phyloP scores from a whole-genome alignment of 2,329 filamentous ascomycete species.

The Nothopassalora personata region DNA sequence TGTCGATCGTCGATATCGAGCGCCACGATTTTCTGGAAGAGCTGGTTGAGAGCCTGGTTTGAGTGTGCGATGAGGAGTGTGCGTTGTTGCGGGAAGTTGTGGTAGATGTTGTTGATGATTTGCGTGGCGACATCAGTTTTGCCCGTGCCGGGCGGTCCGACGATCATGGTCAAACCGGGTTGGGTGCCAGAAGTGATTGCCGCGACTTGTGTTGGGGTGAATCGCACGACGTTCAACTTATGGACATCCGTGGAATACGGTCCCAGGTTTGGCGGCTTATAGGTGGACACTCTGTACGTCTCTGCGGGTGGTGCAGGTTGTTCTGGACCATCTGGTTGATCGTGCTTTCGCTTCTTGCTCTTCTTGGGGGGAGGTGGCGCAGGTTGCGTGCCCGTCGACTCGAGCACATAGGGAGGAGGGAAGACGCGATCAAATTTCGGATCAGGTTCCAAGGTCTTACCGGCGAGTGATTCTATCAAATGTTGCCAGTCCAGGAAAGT shows the following conservation, averaged over 20 bases:
- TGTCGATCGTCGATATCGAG: conserved; percentile 95
- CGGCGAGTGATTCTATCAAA: conserved; percentile 81
- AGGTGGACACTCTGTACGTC: conserved; percentile 77
- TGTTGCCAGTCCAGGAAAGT: conserved; percentile 97
- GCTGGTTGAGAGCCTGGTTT: conserved; percentile 94
- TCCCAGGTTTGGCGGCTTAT: conserved; percentile 80
- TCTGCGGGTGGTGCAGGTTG: conserved; percentile 56
- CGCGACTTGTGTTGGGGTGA: conserved; percentile 85
- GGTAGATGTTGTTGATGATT: conserved; percentile 98
- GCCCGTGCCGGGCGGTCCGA: conserved; percentile 91
- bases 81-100: conserved; percentile 90
- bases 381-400: conserved; percentile 46
- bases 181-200: conserved; percentile 92
- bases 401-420: conserved; percentile 79
- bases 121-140: conserved; percentile 99
- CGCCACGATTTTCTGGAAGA: conserved; percentile 96
- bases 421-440: conserved; percentile 68
- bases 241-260: conserved; percentile 83
- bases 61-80: conserved; percentile 93
- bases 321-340: conserved; percentile 62
- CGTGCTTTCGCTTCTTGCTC: conserved; percentile 82
- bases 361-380: conserved; percentile 48
- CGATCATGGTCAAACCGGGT: conserved; percentile 86
- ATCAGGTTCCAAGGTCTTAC: conserved; percentile 74
- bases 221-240: conserved; percentile 76